A percentile compares a stretch with the other conserved stretches of the same genome.
Evolutionary conservation across 1,284 basidiomycete genomes (phyloP).

Genomic region (Cerrena zonata): DNA sequence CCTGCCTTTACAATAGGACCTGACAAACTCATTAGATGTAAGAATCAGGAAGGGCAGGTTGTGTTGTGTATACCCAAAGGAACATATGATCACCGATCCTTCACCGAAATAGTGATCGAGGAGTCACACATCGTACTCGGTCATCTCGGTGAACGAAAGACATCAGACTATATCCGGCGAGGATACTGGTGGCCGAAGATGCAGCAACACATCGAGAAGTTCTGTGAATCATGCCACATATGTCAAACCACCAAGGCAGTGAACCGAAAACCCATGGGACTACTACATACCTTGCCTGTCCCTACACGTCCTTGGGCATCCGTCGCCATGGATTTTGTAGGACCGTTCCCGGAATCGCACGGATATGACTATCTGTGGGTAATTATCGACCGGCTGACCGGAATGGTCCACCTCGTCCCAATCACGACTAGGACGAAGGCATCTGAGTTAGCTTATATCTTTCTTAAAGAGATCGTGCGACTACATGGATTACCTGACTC

Average conservation of each 20-base stretch:
- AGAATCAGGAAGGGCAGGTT: neutral
- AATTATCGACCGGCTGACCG: constrained; percentile 31
- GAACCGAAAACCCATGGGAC: constrained; percentile 20
- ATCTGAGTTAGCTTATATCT: constrained; percentile 33
- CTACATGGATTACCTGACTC: constrained; percentile 35
- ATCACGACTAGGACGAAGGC: constrained; percentile 26
- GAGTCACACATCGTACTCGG: constrained; percentile 27
- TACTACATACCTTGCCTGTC: constrained; percentile 20
- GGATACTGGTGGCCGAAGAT: constrained; percentile 29
- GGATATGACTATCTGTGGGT: constrained; percentile 19
- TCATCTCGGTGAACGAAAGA: constrained; percentile 26
- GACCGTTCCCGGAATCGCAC: constrained; percentile 28
- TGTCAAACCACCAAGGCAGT: constrained; percentile 22
- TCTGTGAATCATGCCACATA: constrained; percentile 21
- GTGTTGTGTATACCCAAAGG: constrained; percentile 22
- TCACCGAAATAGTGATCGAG: constrained; percentile 21
- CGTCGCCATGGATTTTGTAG: constrained; percentile 35
- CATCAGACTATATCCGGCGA: constrained; percentile 20
- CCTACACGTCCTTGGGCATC: constrained; percentile 24
- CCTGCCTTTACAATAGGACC: neutral
- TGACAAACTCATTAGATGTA: neutral
- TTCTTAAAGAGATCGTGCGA: constrained; percentile 33
- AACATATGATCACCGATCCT: constrained; percentile 9
- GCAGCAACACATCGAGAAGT: constrained; percentile 17
- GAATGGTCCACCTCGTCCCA: constrained; percentile 29